phyloP scores from a whole-genome alignment of 2,329 filamentous ascomycete species.

The Colletotrichum liaoningense region DNA sequence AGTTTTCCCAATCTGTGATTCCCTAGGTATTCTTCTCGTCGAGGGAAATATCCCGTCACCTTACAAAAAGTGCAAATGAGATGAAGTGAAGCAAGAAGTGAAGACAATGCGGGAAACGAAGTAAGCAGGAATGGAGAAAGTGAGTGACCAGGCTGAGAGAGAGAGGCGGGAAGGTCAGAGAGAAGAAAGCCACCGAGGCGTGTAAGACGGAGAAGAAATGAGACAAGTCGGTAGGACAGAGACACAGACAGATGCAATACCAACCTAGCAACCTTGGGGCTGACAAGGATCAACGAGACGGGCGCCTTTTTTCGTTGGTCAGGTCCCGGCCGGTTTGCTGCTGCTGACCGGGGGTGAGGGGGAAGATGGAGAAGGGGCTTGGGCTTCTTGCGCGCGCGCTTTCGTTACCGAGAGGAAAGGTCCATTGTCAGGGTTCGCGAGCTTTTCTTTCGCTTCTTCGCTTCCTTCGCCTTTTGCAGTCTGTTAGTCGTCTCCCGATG shows the following conservation, averaged over 20 bases:
- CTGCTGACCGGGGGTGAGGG: not conserved
- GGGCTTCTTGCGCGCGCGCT: not conserved
- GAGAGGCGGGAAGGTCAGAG: not conserved
- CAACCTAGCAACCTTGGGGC: not conserved
- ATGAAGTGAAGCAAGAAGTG: not conserved
- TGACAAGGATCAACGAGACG: not conserved
- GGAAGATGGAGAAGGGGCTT: not conserved
- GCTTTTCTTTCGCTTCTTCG: not conserved
- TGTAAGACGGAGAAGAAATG: not conserved
- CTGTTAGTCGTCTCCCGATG: not conserved
- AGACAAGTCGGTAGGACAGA: not conserved
- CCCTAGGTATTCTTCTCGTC: not conserved
- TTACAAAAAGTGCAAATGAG: not conserved
- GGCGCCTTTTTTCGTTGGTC: slow-evolving; percentile 15
- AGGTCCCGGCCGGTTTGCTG: slow-evolving; percentile 24
- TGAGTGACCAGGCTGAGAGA: not conserved
- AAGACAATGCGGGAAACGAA: not conserved
- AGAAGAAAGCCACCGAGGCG: not conserved
- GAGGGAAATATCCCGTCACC: not conserved
- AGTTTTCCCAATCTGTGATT: not conserved
- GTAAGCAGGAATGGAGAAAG: not conserved
- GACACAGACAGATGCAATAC: not conserved
- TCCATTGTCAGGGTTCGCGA: not conserved
- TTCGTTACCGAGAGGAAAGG: not conserved
- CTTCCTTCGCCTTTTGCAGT: not conserved